These are phyloP conservation scores for Russula lepida DNA, from an alignment of 768 basidiomycete genomes.

Conservation along the genomic window DNA sequence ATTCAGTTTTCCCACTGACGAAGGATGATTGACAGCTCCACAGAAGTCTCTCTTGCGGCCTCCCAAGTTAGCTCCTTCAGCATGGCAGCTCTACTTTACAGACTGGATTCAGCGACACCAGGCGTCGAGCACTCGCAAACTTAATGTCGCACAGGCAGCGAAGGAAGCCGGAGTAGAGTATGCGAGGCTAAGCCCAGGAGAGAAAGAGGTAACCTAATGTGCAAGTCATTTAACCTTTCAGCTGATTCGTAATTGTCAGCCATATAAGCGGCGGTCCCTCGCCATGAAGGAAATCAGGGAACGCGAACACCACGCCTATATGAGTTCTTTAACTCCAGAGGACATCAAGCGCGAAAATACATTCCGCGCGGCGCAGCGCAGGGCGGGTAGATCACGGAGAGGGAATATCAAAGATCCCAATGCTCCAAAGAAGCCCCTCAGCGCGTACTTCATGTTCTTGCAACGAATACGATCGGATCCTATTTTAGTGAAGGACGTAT, in stretches of 20 bases:
- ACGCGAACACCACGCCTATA: constrained; percentile 73
- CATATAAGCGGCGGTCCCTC: constrained; percentile 78
- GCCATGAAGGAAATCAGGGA: constrained; percentile 80
- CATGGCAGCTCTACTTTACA: constrained; percentile 95
- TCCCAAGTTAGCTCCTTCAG: constrained; percentile 86
- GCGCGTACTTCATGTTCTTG: constrained; percentile 92
- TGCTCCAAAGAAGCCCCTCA: constrained; percentile 91
- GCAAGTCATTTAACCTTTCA: constrained; percentile 14
- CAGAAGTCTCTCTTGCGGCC: constrained; percentile 75
- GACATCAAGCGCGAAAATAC: constrained; percentile 92
- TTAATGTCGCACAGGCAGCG: constrained; percentile 92
- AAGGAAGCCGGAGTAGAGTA: constrained; percentile 93
- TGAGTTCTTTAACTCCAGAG: constrained; percentile 82
- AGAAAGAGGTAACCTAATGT: constrained; percentile 64
- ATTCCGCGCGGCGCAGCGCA: constrained; percentile 86
- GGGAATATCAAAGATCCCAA: constrained; percentile 96
- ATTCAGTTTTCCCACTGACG: constrained; percentile 24
- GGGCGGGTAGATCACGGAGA: constrained; percentile 86
- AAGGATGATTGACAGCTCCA: constrained; percentile 36
- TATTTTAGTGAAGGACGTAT: constrained; percentile 66
- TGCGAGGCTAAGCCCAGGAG: constrained; percentile 61
- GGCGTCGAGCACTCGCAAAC: constrained; percentile 68
- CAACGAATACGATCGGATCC: constrained; percentile 81
- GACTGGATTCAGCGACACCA: constrained; percentile 90
- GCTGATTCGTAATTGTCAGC: constrained; percentile 37